Evolutionary conservation across 768 basidiomycete genomes (phyloP), one percentile per base, ranked within the genome.

Genomic region (Leucosporidium scottii): DNA sequence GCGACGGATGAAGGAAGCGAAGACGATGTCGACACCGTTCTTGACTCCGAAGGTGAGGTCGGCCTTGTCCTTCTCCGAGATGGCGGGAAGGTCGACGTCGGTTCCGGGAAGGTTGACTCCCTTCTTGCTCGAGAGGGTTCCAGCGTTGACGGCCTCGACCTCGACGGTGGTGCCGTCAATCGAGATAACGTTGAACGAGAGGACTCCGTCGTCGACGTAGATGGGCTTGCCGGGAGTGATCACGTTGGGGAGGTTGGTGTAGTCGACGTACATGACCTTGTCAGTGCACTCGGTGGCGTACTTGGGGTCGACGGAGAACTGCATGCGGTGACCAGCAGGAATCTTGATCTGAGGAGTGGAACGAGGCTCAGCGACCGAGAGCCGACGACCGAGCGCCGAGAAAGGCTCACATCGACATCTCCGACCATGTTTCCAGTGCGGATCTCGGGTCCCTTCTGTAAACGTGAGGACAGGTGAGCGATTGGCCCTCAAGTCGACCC

Each of bases 51-150:
- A 99, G 70, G 82, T 79, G 67, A 99, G 80, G 77, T 98, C 96
- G 72, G 85, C 86, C 83, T 96, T 97, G 85, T 99, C 96, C 84
- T 99, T 98, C 65, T 91, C 90, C 66, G 93, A 96, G 53, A 99
- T 85, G 61, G 96, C 91, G 61, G 96, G 96, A 61, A 99, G 87
- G 80, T 99, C 96, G 75, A 99, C 96, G 18, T 87, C 84, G 70
- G 96, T 98, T 81, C 97, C 96, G 75, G 96, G 96, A 64, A 99
- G 86, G 81, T 99, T 99, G 81, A 98, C 96, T 77, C 96, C 96
- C 83, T 99, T 99, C 78, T 91, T 90, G 63, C 93, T 97, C 59
- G 90, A 90, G 74, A 99, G 87, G 50, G 82, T 87, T 63, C 93
- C 96, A 76, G 86, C 88, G 85, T 98, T 99, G 75, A 97, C 85